Evolutionary conservation across 1,139 yeast species (phyloP).

Genomic region (Kodamaea derodonti): DNA sequence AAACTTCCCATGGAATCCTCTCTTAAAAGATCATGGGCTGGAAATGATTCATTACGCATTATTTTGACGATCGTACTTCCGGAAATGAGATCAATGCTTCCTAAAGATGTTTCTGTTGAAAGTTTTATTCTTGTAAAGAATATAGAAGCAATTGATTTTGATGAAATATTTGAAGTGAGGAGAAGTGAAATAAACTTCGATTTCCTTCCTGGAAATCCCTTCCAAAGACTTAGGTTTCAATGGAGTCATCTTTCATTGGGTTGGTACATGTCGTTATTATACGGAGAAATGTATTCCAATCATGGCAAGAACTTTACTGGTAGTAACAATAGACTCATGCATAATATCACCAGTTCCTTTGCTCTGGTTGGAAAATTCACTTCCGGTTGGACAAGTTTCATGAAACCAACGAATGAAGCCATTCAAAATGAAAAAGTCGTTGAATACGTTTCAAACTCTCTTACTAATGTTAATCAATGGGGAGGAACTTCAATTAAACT

Average conservation of each 20-base stretch:
- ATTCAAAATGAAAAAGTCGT: constrained; percentile 6
- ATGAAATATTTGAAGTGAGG: constrained; percentile 16
- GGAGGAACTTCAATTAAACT: constrained; percentile 56
- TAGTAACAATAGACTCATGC: constrained; percentile 23
- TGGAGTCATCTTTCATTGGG: constrained; percentile 69
- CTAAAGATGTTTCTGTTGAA: constrained; percentile 24
- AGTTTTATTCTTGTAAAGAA: constrained; percentile 34
- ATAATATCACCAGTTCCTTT: constrained; percentile 37
- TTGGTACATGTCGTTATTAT: constrained; percentile 71
- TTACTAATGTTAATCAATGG: constrained; percentile 53
- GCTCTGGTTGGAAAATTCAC: constrained; percentile 44
- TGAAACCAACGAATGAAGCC: constrained; percentile 11
- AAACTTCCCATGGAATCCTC: constrained; percentile 53
- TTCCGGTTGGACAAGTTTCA: constrained; percentile 35
- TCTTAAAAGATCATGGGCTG: constrained; percentile 57
- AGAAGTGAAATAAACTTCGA: constrained; percentile 28
- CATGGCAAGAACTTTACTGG: constrained; percentile 20
- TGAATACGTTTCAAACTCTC: constrained; percentile 23
- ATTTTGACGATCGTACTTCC: constrained; percentile 45
- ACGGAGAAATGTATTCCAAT: constrained; percentile 58
- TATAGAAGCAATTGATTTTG: constrained; percentile 35
- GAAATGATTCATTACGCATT: constrained; percentile 46
- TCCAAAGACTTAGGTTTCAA: constrained; percentile 49
- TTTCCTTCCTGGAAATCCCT: constrained; percentile 32
- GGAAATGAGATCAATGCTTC: constrained; percentile 29